phyloP scores from a whole-genome alignment of 331 rosid species.

The Erythrophleum ivorense region DNA sequence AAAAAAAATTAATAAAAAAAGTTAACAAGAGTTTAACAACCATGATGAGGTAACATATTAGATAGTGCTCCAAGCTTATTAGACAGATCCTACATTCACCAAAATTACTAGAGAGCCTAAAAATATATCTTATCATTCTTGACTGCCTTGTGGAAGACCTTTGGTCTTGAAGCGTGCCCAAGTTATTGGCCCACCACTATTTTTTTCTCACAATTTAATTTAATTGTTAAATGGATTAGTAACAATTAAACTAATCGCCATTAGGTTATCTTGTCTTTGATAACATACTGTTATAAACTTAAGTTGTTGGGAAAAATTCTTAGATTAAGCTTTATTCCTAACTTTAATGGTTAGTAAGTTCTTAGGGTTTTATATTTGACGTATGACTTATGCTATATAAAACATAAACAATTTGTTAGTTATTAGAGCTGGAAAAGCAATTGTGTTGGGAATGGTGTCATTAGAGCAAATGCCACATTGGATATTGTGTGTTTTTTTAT shows the following conservation, averaged over 20 bases:
- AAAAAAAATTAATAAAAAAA: no score
- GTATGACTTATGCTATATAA: not conserved
- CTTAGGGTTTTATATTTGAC: not conserved
- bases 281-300: not conserved
- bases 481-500: not conserved
- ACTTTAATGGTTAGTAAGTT: not conserved
- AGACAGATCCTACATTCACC: no score
- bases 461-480: not conserved
- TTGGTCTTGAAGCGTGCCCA: no score
- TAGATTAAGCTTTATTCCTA: not conserved
- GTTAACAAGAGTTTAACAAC: no score
- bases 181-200: no score
- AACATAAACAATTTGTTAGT: not conserved
- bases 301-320: not conserved
- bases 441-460: not conserved
- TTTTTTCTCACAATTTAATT: no score
- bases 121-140: no score
- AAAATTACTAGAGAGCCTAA: no score
- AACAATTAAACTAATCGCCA: not conserved
- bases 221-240: no score
- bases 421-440: not conserved
- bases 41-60: no score
- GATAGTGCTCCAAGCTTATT: no score
- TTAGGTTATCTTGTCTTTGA: not conserved
- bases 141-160: no score